phyloP scores from a whole-genome alignment of 768 basidiomycete species.

The Cyclocybe aegerita region DNA sequence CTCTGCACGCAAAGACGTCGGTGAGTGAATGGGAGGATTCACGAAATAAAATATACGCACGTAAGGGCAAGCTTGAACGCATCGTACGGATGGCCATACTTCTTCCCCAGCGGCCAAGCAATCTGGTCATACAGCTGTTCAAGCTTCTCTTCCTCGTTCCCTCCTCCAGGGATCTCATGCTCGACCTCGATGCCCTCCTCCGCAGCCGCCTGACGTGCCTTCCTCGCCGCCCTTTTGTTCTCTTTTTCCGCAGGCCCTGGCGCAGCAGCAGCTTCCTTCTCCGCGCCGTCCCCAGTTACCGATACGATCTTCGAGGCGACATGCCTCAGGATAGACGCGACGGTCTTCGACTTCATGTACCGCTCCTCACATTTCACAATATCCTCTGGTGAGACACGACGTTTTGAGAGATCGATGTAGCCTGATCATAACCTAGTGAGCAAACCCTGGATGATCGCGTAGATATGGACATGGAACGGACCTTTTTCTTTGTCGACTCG shows the following conservation, averaged over 20 bases:
- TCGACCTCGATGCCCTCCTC: slow-evolving; percentile 43
- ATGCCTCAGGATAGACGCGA: slow-evolving; percentile 90
- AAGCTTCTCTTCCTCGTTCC: slow-evolving; percentile 75
- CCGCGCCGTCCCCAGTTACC: slow-evolving; percentile 33
- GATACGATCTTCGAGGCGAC: slow-evolving; percentile 82
- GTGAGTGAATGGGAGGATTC: neutral
- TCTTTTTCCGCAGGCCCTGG: slow-evolving; percentile 44
- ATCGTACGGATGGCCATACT: slow-evolving; percentile 95
- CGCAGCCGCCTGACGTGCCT: slow-evolving; percentile 42
- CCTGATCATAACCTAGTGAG: slow-evolving; percentile 45
- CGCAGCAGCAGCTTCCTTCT: slow-evolving; percentile 8
- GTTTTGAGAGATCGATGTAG: slow-evolving; percentile 98
- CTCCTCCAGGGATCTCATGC: slow-evolving; percentile 39
- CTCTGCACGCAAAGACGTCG: slow-evolving; percentile 25
- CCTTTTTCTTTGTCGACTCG: slow-evolving; percentile 99
- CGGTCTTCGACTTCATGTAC: slow-evolving; percentile 97
- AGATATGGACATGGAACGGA: slow-evolving; percentile 27
- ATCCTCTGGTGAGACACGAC: slow-evolving; percentile 96
- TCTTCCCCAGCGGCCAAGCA: slow-evolving; percentile 89
- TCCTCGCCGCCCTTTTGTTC: slow-evolving; percentile 41
- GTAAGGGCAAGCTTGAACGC: slow-evolving; percentile 96
- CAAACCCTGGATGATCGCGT: neutral
- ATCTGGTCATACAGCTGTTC: slow-evolving; percentile 89
- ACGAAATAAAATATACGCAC: slow-evolving; percentile 44
- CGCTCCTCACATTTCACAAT: slow-evolving; percentile 99